Evolutionary conservation across 2,329 filamentous ascomycete genomes (phyloP).

Genomic region (Sporothrix variecibatus): DNA sequence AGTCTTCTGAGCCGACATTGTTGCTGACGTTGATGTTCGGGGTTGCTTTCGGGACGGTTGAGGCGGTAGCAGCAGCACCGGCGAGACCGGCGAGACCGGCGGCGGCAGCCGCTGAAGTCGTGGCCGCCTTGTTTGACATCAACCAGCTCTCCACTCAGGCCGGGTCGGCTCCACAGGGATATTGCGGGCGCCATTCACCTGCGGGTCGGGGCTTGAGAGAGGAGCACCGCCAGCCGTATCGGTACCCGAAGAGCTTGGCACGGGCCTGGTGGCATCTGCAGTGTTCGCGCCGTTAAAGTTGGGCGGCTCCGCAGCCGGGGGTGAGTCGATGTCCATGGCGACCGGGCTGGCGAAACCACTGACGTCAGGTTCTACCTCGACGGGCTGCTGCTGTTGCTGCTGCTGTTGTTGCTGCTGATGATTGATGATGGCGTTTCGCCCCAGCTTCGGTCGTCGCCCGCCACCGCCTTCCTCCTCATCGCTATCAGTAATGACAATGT

Average conservation of each 20-base stretch:
- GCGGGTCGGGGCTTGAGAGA: conserved; percentile 22
- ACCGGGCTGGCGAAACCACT: conserved; percentile 49
- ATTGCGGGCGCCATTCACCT: conserved; percentile 47
- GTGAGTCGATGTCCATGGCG: conserved; percentile 67
- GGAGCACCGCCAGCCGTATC: conserved; percentile 3
- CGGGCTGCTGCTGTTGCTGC: neutral
- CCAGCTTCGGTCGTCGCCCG: conserved; percentile 36
- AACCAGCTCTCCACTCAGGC: conserved; percentile 59
- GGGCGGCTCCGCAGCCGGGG: conserved; percentile 37
- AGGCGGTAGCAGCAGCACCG: neutral
- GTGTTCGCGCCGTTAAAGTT: neutral
- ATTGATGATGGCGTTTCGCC: neutral
- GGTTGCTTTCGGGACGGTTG: neutral
- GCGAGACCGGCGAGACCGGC: neutral
- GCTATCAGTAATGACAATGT: conserved; percentile 45
- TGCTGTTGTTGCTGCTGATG: neutral
- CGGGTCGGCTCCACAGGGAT: conserved; percentile 61
- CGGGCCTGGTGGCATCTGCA: neutral
- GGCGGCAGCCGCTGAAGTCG: conserved; percentile 19
- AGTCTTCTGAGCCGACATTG: conserved; percentile 56
- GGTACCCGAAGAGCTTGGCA: neutral
- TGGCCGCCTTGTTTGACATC: conserved; percentile 41
- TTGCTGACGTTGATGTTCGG: conserved; percentile 37
- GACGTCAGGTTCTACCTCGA: neutral
- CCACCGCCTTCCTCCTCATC: conserved; percentile 45